These are phyloP conservation scores for Antrodiella citrinella DNA, from an alignment of 768 basidiomycete genomes.

Conservation along the genomic window DNA sequence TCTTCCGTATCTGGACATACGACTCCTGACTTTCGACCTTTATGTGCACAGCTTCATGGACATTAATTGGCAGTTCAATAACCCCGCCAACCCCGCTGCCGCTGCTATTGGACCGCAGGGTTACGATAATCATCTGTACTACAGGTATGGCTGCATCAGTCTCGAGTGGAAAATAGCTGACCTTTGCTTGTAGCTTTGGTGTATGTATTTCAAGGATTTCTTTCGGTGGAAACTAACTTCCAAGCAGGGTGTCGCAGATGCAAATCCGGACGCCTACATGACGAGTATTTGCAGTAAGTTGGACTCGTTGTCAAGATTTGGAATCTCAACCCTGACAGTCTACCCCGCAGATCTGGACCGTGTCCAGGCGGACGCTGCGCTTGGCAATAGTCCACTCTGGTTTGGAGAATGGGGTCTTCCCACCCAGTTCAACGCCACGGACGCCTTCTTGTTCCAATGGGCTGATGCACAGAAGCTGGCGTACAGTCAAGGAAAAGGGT, in stretches of 20 bases:
- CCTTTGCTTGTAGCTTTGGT: conserved; percentile 38
- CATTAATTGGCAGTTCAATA: conserved; percentile 64
- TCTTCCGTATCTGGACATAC: not conserved
- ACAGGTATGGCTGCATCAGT: conserved; percentile 37
- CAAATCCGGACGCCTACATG: conserved; percentile 59
- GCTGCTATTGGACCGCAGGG: conserved; percentile 61
- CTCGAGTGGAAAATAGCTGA: conserved; percentile 2
- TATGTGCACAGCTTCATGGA: conserved; percentile 62
- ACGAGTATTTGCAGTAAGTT: conserved; percentile 60
- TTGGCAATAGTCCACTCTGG: conserved; percentile 41
- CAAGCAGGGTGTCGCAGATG: conserved; percentile 59
- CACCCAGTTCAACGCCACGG: conserved; percentile 55
- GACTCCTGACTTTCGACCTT: not conserved
- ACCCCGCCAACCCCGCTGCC: conserved; percentile 63
- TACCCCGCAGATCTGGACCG: conserved; percentile 46
- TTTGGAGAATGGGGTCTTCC: conserved; percentile 57
- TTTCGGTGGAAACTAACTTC: conserved; percentile 4
- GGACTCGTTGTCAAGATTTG: not conserved
- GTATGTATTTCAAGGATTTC: conserved; percentile 27
- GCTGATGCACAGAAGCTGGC: conserved; percentile 69
- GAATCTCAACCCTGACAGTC: not conserved
- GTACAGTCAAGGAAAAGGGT: conserved; percentile 53
- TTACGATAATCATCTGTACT: conserved; percentile 80
- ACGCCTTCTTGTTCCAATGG: conserved; percentile 57
- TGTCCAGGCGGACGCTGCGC: conserved; percentile 36